Evolutionary conservation across 192 early-diverging fungal genomes (phyloP), one percentile per base, ranked within the genome.

Genomic region (Radiomyces spectabilis): DNA sequence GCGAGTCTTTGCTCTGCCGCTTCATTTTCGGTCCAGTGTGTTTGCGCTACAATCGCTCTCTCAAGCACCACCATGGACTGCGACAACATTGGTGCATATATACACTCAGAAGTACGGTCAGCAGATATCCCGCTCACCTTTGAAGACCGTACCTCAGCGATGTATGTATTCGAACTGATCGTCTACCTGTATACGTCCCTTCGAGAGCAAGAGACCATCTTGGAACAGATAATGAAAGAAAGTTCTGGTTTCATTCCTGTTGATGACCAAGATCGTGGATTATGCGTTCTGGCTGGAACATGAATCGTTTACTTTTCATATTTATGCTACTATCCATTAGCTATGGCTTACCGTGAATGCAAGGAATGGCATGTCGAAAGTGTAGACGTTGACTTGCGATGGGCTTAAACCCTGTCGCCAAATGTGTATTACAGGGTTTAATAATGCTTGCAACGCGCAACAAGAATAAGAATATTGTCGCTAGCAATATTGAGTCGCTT

Each of bases 101-200:
- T 35, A 18, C 49, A 45, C 25, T 27, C 34, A 34, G 18, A 35
- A 32, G 49, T 51, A 35, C 49, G 49, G 15, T 27, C 12, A 24
- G 49, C 49, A 34, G 19, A 34, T 35, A 37, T 51, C 38, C 49
- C n/a, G n/a, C n/a, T n/a, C n/a, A n/a, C n/a, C n/a, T n/a, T n/a
- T n/a, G n/a, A n/a, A n/a, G 33, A 30, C 2, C 49, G 34, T 13
- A 21, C n/a, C 19, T 51, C 49, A 51, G 34, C 33, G 49, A 21
- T 35, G 4, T 1, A 18, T 1, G 49, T 38, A 12, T 51, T 37
- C 10, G 49, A 51, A 35, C 49, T 51, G 1, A 21, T 51, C 21
- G 30, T 18, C 0, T 51, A 51, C 38, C 49, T 51, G 7, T 22
- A 24, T n/a, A 51, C 49, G 12, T 51, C 19, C 21, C 33, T 51